phyloP scores from a whole-genome alignment of 2,329 filamentous ascomycete genomes.

The Neospermospora avenae region DNA sequence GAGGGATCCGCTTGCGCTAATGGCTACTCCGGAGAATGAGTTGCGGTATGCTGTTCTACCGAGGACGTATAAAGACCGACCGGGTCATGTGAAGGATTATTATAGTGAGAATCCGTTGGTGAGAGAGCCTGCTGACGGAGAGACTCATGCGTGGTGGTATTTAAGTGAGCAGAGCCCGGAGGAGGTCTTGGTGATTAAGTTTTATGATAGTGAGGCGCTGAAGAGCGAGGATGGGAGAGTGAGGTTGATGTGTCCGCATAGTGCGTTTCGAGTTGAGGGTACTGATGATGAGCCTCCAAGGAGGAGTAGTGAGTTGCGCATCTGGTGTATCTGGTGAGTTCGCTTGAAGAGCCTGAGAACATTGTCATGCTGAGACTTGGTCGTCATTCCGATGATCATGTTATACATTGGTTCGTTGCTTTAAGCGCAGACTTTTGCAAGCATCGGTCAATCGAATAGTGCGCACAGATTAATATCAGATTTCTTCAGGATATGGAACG shows the following conservation, averaged over 20 bases:
- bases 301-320: not conserved
- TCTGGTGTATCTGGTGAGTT: slow-evolving; percentile 6
- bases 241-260: slow-evolving; percentile 7
- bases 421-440: too few relatives aligned
- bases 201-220: slow-evolving; percentile 7
- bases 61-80: not conserved
- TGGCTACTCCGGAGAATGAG: not conserved
- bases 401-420: too few relatives aligned
- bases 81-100: slow-evolving; percentile 3
- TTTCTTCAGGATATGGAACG: too few relatives aligned
- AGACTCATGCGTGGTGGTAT: not conserved
- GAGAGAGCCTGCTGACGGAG: not conserved
- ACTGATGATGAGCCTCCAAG: not conserved
- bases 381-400: too few relatives aligned
- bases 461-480: too few relatives aligned
- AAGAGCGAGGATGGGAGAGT: not conserved
- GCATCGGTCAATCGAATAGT: too few relatives aligned
- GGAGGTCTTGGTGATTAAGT: slow-evolving; percentile 2
- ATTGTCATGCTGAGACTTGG: too few relatives aligned
- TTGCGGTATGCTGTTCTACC: not conserved
- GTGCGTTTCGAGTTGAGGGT: slow-evolving; percentile 3
- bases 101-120: slow-evolving; percentile 5
- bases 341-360: too few relatives aligned
- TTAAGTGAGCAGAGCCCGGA: slow-evolving; percentile 2
- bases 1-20: not conserved